A percentile compares a stretch with the other conserved stretches of the same genome.
These are phyloP conservation scores for Claviceps spartinae DNA, from an alignment of 2,329 filamentous ascomycete genomes.

Conservation along the genomic window DNA sequence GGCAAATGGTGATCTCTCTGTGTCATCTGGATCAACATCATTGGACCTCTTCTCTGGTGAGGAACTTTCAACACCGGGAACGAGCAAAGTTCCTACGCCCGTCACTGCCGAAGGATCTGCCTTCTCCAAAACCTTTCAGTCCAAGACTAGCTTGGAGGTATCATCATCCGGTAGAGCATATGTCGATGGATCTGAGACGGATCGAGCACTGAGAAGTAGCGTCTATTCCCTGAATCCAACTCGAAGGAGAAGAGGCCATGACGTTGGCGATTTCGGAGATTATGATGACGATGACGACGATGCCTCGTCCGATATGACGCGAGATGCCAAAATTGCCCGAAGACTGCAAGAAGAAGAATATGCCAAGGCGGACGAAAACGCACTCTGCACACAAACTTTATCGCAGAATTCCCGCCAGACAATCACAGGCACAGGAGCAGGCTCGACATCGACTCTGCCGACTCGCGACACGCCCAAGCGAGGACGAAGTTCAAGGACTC, in stretches of 20 bases:
- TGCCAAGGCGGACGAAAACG: constrained; percentile 5
- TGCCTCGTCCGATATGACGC: constrained; percentile 11
- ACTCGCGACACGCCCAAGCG: constrained; percentile 12
- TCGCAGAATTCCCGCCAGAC: constrained; percentile 1
- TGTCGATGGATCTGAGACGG: constrained; percentile 11
- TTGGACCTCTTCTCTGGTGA: constrained; percentile 16
- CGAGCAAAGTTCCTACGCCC: constrained; percentile 24
- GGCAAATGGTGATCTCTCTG: constrained; percentile 14
- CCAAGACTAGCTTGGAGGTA: constrained; percentile 15
- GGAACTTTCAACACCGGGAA: constrained; percentile 22
- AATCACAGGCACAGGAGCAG: neutral
- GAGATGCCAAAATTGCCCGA: constrained; percentile 20
- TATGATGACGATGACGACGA: constrained; percentile 22
- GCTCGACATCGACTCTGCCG: constrained; percentile 4
- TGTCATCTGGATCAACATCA: constrained; percentile 20
- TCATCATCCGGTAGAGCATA: constrained; percentile 13
- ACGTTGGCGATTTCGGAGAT: constrained; percentile 25
- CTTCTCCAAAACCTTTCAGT: constrained; percentile 1
- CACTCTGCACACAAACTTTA: constrained; percentile 2
- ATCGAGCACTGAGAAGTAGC: constrained; percentile 25
- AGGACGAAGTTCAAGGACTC: constrained; percentile 11
- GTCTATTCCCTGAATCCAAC: constrained; percentile 33
- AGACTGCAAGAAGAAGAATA: constrained; percentile 22
- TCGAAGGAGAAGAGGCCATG: constrained; percentile 26
- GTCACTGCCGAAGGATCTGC: constrained; percentile 10